Percentiles rank a stretch among this genome's conserved stretches.
Evolutionary conservation across 2,329 filamentous ascomycete genomes (phyloP).

Genomic region (Diaporthe vaccinii): DNA sequence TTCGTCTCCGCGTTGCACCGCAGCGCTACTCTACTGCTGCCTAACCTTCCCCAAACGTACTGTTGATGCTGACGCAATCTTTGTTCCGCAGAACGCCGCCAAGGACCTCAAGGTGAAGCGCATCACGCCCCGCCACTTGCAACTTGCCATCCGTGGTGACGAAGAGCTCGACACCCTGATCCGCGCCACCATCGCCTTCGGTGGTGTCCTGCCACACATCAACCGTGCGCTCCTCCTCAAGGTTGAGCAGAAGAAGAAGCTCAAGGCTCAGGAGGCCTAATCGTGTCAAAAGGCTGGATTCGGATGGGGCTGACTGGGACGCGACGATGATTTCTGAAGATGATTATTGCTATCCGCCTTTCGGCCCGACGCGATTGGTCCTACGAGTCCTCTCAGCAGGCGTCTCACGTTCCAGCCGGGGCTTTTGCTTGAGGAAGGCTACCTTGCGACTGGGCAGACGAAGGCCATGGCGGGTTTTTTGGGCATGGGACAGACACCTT

Average conservation of each 20-base stretch:
- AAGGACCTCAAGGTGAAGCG: slow-evolving; percentile 99
- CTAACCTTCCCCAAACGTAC: not conserved
- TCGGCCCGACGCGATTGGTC: slow-evolving; percentile 2
- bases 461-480: slow-evolving; percentile 19
- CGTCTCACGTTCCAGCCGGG: not conserved
- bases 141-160: slow-evolving; percentile 97
- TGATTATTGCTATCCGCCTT: slow-evolving; percentile 14
- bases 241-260: slow-evolving; percentile 58
- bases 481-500: slow-evolving; percentile 24
- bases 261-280: slow-evolving; percentile 53
- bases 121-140: slow-evolving; percentile 97
- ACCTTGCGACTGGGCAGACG: not conserved
- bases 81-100: slow-evolving; percentile 80
- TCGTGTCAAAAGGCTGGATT: not conserved
- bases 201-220: slow-evolving; percentile 98
- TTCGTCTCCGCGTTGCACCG: slow-evolving; percentile 10
- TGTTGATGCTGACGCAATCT: slow-evolving; percentile 24
- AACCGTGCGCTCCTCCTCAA: slow-evolving; percentile 87
- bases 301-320: not conserved
- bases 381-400: not conserved
- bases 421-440: slow-evolving; percentile 1
- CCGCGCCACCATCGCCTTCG: slow-evolving; percentile 96
- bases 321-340: slow-evolving; percentile 18
- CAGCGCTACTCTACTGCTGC: slow-evolving; percentile 26
- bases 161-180: slow-evolving; percentile 98